Conservation (phyloP, 192 early-diverging fungal species). For the Phycomyces nitens region DNA sequence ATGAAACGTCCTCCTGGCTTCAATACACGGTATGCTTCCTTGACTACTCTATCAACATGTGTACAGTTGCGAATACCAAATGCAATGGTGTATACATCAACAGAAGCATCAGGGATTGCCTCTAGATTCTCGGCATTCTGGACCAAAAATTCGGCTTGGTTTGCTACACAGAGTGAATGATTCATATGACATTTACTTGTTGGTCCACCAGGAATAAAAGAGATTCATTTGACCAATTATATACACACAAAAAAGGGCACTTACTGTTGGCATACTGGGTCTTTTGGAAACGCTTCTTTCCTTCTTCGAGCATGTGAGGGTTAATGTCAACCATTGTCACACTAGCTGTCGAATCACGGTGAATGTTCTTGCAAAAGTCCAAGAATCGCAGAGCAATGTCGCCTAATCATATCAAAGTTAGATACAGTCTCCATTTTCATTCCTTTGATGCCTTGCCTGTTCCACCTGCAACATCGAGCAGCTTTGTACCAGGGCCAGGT, state of each 20-base stretch:
- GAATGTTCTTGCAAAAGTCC: slow-evolving; percentile 69
- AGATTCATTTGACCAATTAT: too few species aligned
- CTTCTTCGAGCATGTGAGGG: slow-evolving; percentile 91
- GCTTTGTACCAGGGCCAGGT: slow-evolving; percentile 73
- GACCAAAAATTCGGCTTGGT: slow-evolving; percentile 69
- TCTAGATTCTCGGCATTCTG: slow-evolving; percentile 89
- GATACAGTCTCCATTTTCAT: not conserved
- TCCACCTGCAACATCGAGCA: slow-evolving; percentile 97
- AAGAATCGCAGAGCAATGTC: slow-evolving; percentile 97
- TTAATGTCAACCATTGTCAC: slow-evolving; percentile 97
- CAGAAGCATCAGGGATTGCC: slow-evolving; percentile 66
- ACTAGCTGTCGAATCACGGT: slow-evolving; percentile 57
- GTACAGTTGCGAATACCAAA: slow-evolving; percentile 99
- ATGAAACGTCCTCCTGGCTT: slow-evolving; percentile 96
- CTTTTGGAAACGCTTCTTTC: slow-evolving; percentile 66
- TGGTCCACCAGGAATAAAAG: too few species aligned
- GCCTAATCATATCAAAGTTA: slow-evolving; percentile 39
- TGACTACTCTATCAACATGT: slow-evolving; percentile 80
- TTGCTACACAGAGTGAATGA: slow-evolving; percentile 38
- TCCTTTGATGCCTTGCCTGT: slow-evolving; percentile 57
- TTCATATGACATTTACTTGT: too few species aligned
- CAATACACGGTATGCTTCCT: slow-evolving; percentile 89
- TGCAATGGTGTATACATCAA: slow-evolving; percentile 95
- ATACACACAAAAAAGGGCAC: not conserved
- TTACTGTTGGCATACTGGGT: slow-evolving; percentile 50